phyloP scores from a whole-genome alignment of 108 stramenopile genomes.

The Conticribra weissflogii region DNA sequence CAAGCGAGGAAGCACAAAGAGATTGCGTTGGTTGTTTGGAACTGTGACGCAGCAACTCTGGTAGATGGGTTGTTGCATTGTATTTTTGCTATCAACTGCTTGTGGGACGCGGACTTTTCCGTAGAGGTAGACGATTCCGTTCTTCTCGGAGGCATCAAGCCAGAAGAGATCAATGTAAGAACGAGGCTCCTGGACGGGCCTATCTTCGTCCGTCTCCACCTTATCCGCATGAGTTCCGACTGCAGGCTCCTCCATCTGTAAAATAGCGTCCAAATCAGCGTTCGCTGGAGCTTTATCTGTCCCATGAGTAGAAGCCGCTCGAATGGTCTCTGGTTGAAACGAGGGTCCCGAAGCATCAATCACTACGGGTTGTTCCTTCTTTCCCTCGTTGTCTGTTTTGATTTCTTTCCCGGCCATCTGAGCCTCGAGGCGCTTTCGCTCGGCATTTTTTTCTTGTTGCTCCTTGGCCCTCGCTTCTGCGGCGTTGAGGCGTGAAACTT shows the following conservation, averaged over 20 bases:
- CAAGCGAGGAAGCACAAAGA: slow-evolving; percentile 92
- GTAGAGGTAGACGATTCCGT: slow-evolving; percentile 92
- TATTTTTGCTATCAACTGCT: no score
- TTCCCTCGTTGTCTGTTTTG: not conserved
- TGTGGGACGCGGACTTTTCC: slow-evolving; percentile 76
- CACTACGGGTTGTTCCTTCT: slow-evolving; percentile 12
- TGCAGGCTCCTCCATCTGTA: slow-evolving; percentile 8
- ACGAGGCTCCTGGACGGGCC: slow-evolving; percentile 31
- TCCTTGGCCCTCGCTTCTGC: slow-evolving; percentile 4
- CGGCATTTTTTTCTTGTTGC: slow-evolving; percentile 13
- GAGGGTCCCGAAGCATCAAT: slow-evolving; percentile 56
- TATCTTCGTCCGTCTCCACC: slow-evolving; percentile 5
- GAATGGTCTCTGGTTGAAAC: slow-evolving; percentile 64
- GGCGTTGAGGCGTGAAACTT: no score
- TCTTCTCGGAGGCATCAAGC: slow-evolving; percentile 92
- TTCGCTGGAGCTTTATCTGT: slow-evolving; percentile 1
- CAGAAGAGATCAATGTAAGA: slow-evolving; percentile 90
- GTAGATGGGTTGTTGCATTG: slow-evolving; percentile 23
- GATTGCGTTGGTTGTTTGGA: slow-evolving; percentile 75
- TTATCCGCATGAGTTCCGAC: slow-evolving; percentile 10
- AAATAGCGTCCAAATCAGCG: slow-evolving; percentile 29
- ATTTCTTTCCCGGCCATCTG: no score
- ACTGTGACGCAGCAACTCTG: slow-evolving; percentile 91
- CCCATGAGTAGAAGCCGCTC: slow-evolving; percentile 33
- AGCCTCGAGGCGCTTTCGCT: no score